A percentile compares a stretch with the other conserved stretches of the same genome.
Evolutionary conservation across 2,329 filamentous ascomycete species (phyloP).

Genomic region (Harringtonia aguacate): DNA sequence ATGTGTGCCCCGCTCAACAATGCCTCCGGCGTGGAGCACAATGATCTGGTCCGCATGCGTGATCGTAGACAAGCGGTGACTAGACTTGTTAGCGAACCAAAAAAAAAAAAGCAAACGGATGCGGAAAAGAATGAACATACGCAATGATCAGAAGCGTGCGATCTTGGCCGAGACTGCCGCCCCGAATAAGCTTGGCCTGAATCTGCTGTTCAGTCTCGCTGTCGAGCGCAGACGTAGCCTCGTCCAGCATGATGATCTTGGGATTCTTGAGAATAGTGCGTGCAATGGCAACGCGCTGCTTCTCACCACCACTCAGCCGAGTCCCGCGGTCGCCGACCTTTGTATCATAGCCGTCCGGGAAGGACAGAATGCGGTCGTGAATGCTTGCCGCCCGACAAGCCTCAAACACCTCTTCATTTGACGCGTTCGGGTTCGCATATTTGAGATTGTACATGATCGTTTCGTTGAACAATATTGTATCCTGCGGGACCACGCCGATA

Average conservation of each 20-base stretch:
- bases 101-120: not conserved
- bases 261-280: conserved; percentile 59
- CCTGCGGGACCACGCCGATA: conserved; percentile 94
- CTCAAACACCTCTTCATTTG: conserved; percentile 36
- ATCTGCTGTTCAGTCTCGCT: conserved; percentile 49
- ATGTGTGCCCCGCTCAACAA: conserved; percentile 26
- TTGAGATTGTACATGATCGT: conserved; percentile 44
- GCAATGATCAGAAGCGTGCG: conserved; percentile 94
- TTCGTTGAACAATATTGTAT: conserved; percentile 61
- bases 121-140: conserved; percentile 31
- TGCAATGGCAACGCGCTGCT: conserved; percentile 49
- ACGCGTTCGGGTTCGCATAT: conserved; percentile 37
- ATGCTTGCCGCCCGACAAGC: conserved; percentile 44
- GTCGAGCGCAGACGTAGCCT: conserved; percentile 60
- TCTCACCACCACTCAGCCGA: conserved; percentile 48
- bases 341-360: conserved; percentile 41
- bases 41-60: conserved; percentile 17
- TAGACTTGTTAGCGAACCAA: conserved; percentile 16
- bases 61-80: conserved; percentile 62
- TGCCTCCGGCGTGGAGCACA: conserved; percentile 14
- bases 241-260: conserved; percentile 59
- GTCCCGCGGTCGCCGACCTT: conserved; percentile 42
- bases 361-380: conserved; percentile 41
- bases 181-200: conserved; percentile 56
- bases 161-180: conserved; percentile 57